phyloP scores from a whole-genome alignment of 768 basidiomycete genomes.

The Boletus sp. region DNA sequence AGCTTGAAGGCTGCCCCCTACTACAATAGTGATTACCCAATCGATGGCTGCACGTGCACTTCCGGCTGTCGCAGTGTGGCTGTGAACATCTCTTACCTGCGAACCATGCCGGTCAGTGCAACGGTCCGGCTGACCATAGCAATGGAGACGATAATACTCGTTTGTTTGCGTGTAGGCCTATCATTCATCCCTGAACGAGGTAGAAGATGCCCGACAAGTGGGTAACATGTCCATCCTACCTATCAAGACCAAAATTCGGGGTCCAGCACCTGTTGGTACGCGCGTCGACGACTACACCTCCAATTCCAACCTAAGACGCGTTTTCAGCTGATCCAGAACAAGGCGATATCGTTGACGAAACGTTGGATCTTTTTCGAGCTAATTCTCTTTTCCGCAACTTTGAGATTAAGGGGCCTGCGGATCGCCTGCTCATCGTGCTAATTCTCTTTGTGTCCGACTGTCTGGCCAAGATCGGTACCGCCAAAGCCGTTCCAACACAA shows the following conservation, averaged over 20 bases:
- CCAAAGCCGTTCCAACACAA: constrained; percentile 64
- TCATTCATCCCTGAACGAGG: constrained; percentile 90
- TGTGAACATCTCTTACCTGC: constrained; percentile 24
- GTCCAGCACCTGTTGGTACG: constrained; percentile 82
- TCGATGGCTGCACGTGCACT: no score
- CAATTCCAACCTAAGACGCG: constrained; percentile 11
- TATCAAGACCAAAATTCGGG: constrained; percentile 87
- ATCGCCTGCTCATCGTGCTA: constrained; percentile 92
- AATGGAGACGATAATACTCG: not conserved
- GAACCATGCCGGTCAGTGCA: constrained; percentile 51
- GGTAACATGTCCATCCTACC: constrained; percentile 91
- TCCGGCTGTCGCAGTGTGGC: constrained; percentile 8
- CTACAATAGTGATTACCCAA: no score
- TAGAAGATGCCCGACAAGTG: constrained; percentile 72
- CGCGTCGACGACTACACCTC: constrained; percentile 15
- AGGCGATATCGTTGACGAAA: constrained; percentile 93
- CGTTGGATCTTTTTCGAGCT: constrained; percentile 94
- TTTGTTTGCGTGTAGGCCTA: constrained; percentile 64
- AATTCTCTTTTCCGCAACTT: constrained; percentile 99
- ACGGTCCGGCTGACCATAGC: not conserved
- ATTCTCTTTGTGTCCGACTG: constrained; percentile 99
- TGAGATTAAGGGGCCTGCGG: constrained; percentile 97
- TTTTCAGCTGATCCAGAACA: constrained; percentile 68
- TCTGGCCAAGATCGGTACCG: constrained; percentile 79
- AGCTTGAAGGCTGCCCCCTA: no score